Conservation (phyloP, 2,329 filamentous ascomycete genomes). For the Stemphylium lycopersici region DNA sequence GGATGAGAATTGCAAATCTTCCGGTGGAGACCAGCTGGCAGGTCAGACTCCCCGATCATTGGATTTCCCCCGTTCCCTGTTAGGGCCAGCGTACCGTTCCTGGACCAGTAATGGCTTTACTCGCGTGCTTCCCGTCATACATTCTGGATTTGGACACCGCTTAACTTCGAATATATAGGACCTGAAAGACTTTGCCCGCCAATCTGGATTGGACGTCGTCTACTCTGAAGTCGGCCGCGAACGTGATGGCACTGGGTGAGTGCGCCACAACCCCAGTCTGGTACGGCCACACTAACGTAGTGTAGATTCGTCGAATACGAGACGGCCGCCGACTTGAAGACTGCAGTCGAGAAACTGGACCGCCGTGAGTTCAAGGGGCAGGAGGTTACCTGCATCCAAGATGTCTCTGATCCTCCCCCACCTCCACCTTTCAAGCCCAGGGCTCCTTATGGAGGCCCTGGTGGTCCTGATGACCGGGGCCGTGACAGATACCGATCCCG, state of each 20-base stretch:
- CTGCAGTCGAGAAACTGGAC: constrained; percentile 94
- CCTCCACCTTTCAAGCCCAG: constrained; percentile 46
- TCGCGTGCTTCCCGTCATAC: constrained; percentile 39
- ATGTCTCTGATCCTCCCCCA: constrained; percentile 65
- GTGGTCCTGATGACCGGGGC: constrained; percentile 66
- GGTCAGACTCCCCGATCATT: constrained; percentile 76
- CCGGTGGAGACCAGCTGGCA: constrained; percentile 99
- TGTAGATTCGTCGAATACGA: constrained; percentile 96
- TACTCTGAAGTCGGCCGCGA: constrained; percentile 96
- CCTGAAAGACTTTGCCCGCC: constrained; percentile 98
- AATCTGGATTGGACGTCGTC: constrained; percentile 95
- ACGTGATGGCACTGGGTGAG: constrained; percentile 89
- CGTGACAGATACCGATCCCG: constrained; percentile 81
- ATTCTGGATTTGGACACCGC: constrained; percentile 60
- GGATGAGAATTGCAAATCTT: constrained; percentile 97
- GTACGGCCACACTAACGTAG: constrained; percentile 13
- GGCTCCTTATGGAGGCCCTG: constrained; percentile 42
- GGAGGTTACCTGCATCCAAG: constrained; percentile 82
- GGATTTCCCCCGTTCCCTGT: constrained; percentile 51
- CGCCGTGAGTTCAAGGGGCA: constrained; percentile 90
- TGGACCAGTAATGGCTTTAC: constrained; percentile 46
- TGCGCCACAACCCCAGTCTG: constrained; percentile 25
- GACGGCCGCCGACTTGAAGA: constrained; percentile 84
- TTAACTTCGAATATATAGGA: constrained; percentile 90
- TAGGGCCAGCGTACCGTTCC: constrained; percentile 48